phyloP scores from a whole-genome alignment of 768 basidiomycete species.

The Amanita thiersii region DNA sequence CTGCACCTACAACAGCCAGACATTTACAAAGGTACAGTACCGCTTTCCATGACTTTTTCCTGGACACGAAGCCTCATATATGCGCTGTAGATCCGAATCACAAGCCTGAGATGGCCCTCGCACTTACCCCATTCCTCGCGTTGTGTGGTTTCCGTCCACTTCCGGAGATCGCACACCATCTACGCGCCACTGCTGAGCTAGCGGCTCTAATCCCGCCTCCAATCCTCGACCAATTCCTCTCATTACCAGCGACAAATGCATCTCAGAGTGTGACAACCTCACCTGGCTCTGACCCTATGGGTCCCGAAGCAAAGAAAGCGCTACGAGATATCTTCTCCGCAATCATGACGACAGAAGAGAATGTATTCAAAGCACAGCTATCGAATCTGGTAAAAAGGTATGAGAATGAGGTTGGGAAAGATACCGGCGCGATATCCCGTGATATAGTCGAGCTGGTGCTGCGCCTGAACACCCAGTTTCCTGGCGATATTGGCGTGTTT shows the following conservation, averaged over 20 bases:
- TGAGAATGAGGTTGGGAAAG: slow-evolving; percentile 27
- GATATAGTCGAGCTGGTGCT: slow-evolving; percentile 57
- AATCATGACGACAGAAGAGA: slow-evolving; percentile 72
- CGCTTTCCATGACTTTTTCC: slow-evolving; percentile 3
- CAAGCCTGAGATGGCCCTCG: slow-evolving; percentile 99
- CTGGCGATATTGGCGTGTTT: slow-evolving; percentile 88
- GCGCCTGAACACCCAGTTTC: slow-evolving; percentile 65
- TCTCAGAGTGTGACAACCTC: background rate
- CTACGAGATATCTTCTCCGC: slow-evolving; percentile 75
- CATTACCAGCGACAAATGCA: slow-evolving; percentile 26
- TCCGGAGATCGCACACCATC: slow-evolving; percentile 54
- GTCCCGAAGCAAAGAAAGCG: slow-evolving; percentile 43
- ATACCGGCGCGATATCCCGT: slow-evolving; percentile 26
- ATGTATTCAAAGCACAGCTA: slow-evolving; percentile 46
- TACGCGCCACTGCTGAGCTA: slow-evolving; percentile 71
- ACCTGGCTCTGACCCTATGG: slow-evolving; percentile 24
- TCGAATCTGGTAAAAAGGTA: slow-evolving; percentile 56
- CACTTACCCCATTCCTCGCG: slow-evolving; percentile 82
- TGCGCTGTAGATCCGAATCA: slow-evolving; percentile 74
- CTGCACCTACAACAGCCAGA: slow-evolving; percentile 64
- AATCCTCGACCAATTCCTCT: slow-evolving; percentile 44
- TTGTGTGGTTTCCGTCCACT: slow-evolving; percentile 93
- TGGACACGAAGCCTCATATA: background rate
- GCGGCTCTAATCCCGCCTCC: slow-evolving; percentile 54
- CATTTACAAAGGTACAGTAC: slow-evolving; percentile 89